phyloP scores from a whole-genome alignment of 2,329 filamentous ascomycete species.

The Sporothrix dimorphospora region DNA sequence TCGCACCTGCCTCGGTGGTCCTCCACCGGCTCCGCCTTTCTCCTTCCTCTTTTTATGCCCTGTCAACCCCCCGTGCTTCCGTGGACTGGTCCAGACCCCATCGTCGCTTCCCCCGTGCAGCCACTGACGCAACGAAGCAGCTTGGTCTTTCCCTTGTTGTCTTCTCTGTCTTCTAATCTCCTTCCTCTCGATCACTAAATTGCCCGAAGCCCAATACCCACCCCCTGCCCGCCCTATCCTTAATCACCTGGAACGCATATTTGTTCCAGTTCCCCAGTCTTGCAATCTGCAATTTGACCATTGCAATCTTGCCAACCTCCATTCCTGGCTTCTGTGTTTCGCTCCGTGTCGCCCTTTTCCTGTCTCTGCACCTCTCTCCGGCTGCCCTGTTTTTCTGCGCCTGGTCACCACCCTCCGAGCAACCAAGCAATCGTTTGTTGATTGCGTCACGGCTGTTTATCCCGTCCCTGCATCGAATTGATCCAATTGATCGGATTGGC shows the following conservation, averaged over 20 bases:
- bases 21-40: background rate
- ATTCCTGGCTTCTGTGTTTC: slow-evolving; percentile 11
- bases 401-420: background rate
- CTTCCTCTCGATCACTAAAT: background rate
- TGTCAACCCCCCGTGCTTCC: slow-evolving; percentile 2
- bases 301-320: background rate
- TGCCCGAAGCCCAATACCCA: background rate
- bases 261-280: background rate
- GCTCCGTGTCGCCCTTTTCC: background rate
- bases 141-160: slow-evolving; percentile 6
- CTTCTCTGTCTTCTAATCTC: background rate
- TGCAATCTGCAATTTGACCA: background rate
- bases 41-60: background rate
- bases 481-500: no score
- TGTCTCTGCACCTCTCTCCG: no score
- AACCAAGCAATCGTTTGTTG: background rate
- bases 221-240: background rate
- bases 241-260: slow-evolving; percentile 18
- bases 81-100: slow-evolving; percentile 16
- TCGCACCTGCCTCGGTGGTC: background rate
- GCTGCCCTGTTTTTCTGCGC: background rate
- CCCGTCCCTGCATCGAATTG: background rate
- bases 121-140: slow-evolving; percentile 11
- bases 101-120: slow-evolving; percentile 19
- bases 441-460: slow-evolving; percentile 11